Evolutionary conservation across 306 rosid genomes (phyloP).

Genomic region (Trifolium subterraneum): DNA sequence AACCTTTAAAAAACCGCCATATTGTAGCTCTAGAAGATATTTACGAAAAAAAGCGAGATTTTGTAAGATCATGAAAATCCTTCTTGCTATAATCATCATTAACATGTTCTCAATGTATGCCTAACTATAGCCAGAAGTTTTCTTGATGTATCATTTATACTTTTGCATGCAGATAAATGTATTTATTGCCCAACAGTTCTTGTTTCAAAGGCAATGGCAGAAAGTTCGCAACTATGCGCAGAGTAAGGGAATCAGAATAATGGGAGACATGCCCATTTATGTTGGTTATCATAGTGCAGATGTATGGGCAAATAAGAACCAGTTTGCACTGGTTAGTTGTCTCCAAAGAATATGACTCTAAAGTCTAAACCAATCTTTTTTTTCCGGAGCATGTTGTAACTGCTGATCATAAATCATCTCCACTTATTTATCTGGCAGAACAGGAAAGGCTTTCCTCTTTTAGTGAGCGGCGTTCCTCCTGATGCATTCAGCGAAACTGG

Average conservation of each 20-base stretch:
- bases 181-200: slow-evolving; percentile 87
- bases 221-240: slow-evolving; percentile 76
- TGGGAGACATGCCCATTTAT: slow-evolving; percentile 99
- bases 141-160: slow-evolving; percentile 40
- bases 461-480: slow-evolving; percentile 97
- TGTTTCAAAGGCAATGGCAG: slow-evolving; percentile 98
- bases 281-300: slow-evolving; percentile 99
- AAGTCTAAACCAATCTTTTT: slow-evolving; percentile 37
- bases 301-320: slow-evolving; percentile 97
- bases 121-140: slow-evolving; percentile 38
- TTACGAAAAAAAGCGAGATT: slow-evolving; percentile 66
- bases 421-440: slow-evolving; percentile 62
- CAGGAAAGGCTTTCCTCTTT: slow-evolving; percentile 79
- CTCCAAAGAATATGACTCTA: slow-evolving; percentile 34
- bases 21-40: slow-evolving; percentile 83
- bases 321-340: slow-evolving; percentile 74
- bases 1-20: slow-evolving; percentile 83
- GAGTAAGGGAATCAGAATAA: slow-evolving; percentile 74
- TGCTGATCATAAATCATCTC: slow-evolving; percentile 32
- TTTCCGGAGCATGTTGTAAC: slow-evolving; percentile 26
- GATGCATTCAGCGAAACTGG: slow-evolving; percentile 98
- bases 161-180: slow-evolving; percentile 70
- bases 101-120: slow-evolving; percentile 23
- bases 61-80: slow-evolving; percentile 66
- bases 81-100: slow-evolving; percentile 41